These are phyloP conservation scores for Teratosphaeria epicoccoides DNA, from an alignment of 2,329 filamentous ascomycete species.

Conservation along the genomic window DNA sequence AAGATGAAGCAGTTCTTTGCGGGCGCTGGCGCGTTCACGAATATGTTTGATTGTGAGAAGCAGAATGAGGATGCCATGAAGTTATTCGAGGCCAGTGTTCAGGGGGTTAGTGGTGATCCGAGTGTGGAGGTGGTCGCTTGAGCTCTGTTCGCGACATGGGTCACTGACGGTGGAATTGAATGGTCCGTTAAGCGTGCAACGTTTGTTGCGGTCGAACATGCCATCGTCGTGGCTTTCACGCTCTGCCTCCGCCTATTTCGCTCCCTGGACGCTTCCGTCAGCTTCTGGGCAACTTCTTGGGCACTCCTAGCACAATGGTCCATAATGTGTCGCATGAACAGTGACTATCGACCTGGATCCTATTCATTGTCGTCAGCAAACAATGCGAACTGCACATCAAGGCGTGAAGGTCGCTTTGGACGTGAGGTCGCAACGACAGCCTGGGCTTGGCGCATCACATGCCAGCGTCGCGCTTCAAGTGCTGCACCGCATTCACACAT, in stretches of 20 bases:
- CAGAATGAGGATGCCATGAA: constrained; percentile 23
- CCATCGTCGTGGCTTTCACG: too few relatives aligned
- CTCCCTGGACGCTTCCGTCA: background rate
- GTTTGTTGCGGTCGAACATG: background rate
- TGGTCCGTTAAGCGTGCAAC: too few relatives aligned
- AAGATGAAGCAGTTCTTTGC: constrained; percentile 23
- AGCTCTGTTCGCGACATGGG: background rate
- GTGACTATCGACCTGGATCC: background rate
- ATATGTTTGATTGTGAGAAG: constrained; percentile 21
- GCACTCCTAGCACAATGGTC: background rate
- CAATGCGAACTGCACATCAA: background rate
- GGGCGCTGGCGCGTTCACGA: constrained; percentile 22
- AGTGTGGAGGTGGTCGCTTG: constrained; percentile 2
- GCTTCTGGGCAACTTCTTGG: background rate
- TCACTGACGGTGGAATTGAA: too few relatives aligned
- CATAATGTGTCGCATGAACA: background rate
- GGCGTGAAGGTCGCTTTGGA: background rate
- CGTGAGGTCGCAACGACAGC: background rate
- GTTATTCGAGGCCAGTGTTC: constrained; percentile 11
- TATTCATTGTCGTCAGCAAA: background rate
- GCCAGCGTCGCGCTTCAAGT: background rate
- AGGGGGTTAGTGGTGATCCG: background rate
- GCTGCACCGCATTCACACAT: background rate
- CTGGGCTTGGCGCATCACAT: background rate
- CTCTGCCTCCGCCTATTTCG: background rate